Percentiles rank a stretch among this genome's conserved stretches.
Conservation (phyloP, 2,329 filamentous ascomycete genomes). For the Venturia nashicola region DNA sequence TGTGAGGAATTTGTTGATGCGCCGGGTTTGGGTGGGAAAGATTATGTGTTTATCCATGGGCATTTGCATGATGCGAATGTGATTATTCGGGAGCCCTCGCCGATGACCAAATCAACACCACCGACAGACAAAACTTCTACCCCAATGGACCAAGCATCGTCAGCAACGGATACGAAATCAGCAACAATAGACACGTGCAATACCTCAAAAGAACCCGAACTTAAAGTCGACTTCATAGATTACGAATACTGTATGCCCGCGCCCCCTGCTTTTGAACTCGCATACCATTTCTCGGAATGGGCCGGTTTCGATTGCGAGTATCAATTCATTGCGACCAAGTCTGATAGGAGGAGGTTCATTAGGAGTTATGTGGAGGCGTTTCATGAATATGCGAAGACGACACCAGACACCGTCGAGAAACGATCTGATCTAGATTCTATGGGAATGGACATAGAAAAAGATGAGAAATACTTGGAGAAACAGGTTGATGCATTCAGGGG, state of each 20-base stretch:
- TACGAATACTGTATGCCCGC: slow-evolving; percentile 96
- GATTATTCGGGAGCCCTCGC: slow-evolving; percentile 55
- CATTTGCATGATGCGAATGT: slow-evolving; percentile 91
- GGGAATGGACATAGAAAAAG: slow-evolving; percentile 23
- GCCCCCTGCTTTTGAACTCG: slow-evolving; percentile 88
- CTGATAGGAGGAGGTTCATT: slow-evolving; percentile 69
- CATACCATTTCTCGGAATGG: slow-evolving; percentile 98
- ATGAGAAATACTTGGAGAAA: slow-evolving; percentile 54
- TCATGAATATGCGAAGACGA: slow-evolving; percentile 23
- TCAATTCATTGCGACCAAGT: slow-evolving; percentile 63
- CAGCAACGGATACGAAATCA: too few relatives aligned
- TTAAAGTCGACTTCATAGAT: slow-evolving; percentile 72
- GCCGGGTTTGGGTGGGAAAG: slow-evolving; percentile 59
- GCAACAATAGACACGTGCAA: too few relatives aligned
- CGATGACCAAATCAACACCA: background rate
- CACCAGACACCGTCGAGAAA: too few relatives aligned
- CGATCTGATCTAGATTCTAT: too few relatives aligned
- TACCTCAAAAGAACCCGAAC: slow-evolving; percentile 11
- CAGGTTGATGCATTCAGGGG: slow-evolving; percentile 84
- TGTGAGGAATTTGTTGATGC: slow-evolving; percentile 61
- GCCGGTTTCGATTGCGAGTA: slow-evolving; percentile 93
- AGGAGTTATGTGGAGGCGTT: slow-evolving; percentile 70
- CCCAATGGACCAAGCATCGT: too few relatives aligned
- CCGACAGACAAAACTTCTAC: too few relatives aligned
- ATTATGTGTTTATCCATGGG: slow-evolving; percentile 89